phyloP scores from a whole-genome alignment of 345 rosid species.

The Dipteronia dyeriana region DNA sequence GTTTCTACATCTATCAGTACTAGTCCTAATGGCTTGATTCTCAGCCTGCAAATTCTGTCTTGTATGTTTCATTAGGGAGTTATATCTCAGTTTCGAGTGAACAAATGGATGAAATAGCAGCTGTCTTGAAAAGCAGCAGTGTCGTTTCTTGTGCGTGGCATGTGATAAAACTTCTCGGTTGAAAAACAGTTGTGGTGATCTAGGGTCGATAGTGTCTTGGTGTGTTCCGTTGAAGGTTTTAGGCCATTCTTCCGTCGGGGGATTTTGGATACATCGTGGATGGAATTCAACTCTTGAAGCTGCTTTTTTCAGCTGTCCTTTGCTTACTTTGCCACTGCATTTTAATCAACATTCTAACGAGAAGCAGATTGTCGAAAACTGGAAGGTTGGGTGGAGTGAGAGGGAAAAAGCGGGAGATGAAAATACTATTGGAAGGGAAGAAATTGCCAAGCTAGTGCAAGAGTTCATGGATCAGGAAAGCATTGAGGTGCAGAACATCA shows the following conservation, averaged over 20 bases:
- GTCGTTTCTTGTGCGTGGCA: constrained; percentile 47
- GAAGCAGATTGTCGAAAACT: constrained; percentile 19
- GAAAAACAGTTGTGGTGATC: constrained; percentile 14
- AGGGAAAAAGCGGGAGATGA: not conserved
- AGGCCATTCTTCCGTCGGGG: constrained; percentile 22
- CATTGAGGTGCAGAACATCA: constrained; percentile 13
- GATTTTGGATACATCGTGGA: constrained; percentile 32
- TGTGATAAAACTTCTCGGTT: constrained; percentile 27
- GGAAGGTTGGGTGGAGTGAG: constrained; percentile 25
- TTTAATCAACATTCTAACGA: constrained; percentile 22
- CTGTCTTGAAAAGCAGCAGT: constrained; percentile 34
- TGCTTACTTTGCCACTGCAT: constrained; percentile 23
- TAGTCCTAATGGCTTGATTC: constrained; percentile 35
- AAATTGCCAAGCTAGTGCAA: constrained; percentile 11
- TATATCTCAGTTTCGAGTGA: constrained; percentile 35
- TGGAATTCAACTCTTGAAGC: constrained; percentile 34
- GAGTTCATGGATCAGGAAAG: not conserved
- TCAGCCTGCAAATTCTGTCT: constrained; percentile 38
- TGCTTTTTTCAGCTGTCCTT: constrained; percentile 18
- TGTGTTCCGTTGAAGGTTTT: constrained; percentile 25
- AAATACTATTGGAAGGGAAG: not conserved
- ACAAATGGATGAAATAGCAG: constrained; percentile 46
- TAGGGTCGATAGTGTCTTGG: constrained; percentile 27
- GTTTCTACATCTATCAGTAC: not conserved
- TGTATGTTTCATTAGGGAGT: constrained; percentile 48